Base-by-base conservation (phyloP, 2,329 filamentous ascomycete species). In the Pseudogymnoascus verrucosus region DNA sequence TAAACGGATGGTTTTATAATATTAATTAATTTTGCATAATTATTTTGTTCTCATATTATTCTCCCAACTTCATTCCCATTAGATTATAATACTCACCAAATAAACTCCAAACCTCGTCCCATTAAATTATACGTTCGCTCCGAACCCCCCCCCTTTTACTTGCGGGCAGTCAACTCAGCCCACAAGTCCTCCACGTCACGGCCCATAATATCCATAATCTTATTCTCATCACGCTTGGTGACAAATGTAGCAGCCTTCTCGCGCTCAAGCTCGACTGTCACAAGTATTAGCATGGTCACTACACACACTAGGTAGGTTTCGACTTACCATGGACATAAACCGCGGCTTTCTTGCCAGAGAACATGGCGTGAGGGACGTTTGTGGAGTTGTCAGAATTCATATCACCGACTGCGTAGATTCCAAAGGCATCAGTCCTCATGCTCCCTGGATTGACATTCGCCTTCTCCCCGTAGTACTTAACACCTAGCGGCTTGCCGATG, bases 311-410 rank as follows among this genome's bases (percentile, higher is more conserved):
- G n/a, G n/a, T 19, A 37, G 19, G 1, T 26, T 16, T 26, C 10
- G 10, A 74, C 81, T 76, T 69, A 84, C 83, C 78, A 67, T 87
- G 84, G 4, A 84, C 64, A 60, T 74, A 84, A 0, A 87, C 83
- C 4, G 82, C 84, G 0, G 83, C 76, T 31, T 78, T 73, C 77
- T 87, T 87, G 2, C 84, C 84, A 11, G 76, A 81, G 69, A 77
- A 87, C 68, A 87, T 78, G 0, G 85, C 84, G 66, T 86, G 84
- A 0, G 83, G 83, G 0, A 87, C 79, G 66, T 87, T 87, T 2
- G 83, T 86, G 7, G 77, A 75, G n/a, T 80, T 80, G 62, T 86
- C 84, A 34, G 78, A 79, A 72, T 87, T 87, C 11, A 1, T 5
- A 5, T 54, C 44, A 0, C 85, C 84, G 19, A 87, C 72, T 4